Evolutionary conservation across 2,329 filamentous ascomycete species (phyloP), one percentile per base, ranked within the genome.

Genomic region (Penicillium frequentans): DNA sequence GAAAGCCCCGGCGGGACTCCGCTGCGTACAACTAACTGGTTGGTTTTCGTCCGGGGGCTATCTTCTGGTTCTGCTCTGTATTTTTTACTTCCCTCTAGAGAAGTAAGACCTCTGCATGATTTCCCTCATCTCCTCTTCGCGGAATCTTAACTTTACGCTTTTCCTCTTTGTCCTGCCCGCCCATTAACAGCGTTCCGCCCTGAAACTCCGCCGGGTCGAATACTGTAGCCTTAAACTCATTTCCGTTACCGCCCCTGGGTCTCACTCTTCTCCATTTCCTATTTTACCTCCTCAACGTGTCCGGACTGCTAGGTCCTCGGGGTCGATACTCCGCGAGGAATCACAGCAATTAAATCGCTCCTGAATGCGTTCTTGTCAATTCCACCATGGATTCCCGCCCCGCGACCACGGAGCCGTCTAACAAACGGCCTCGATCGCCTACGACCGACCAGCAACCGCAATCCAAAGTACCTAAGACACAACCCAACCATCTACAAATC

Each of bases 401-500:
- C 31, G 65, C 68, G 58, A 69, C 73, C 50, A 62, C 72, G 58
- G 74, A 77, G 59, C 63, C 70, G 57, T 71, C 76, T 23, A 71
- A 70, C 59, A 80, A 80, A 69, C 75, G 78, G 52, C 76, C 78
- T 43, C 73, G 78, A 42, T 80, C 79, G 24, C 76, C 75, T 11
- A 74, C 76, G 2, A 72, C 70, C 52, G 76, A 79, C 55, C 69
- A 70, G 55, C 67, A 68, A 57, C 71, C 69, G 58, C 69, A 73
- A 37, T 74, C 80, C 65, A 87, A 85, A 71, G 70, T 77, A 54
- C 78, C 76, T 68, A 86, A 84, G 73, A 82, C 77, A 19, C 76
- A 72, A 51, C 79, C 78, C 68, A 84, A 83, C 70, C 84, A 86
- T 66, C 77, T 88, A 45, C 85, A 87, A 71, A 88, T 88, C 75